Evolutionary conservation across 2,329 filamentous ascomycete species (phyloP), one percentile per base, ranked within the genome.

Genomic region (Pseudogymnoascus sp.): DNA sequence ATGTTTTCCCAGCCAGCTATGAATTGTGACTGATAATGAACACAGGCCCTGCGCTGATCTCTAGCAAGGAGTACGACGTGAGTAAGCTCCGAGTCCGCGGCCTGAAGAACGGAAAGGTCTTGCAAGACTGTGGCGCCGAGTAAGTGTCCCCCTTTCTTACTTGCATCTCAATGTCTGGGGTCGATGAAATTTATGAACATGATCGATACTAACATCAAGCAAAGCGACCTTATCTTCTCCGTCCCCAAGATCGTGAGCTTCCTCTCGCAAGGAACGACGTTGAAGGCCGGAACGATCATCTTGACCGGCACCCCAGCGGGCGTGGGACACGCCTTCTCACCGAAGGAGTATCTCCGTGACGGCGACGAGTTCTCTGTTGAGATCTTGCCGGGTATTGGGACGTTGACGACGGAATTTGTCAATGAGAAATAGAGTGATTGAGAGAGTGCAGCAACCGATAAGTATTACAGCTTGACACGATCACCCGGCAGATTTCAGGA

Each of bases 161-260:
- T 15, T 3, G 17, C 10, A 56, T 7, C 7, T 33, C 5, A 56
- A 33, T 35, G 50, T 33, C 29, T 10, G 17, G 10, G n/a, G 11
- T 21, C 6, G 29, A 56, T 33, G 11, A 21, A 7, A 1, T 56
- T 35, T 21, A 56, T 35, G 9, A 56, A 35, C 11, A 56, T 19
- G 15, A 60, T 44, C 38, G 59, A 31, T 26, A 60, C 33, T 60
- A 33, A 60, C 35, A 60, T n/a, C n/a, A 7, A n/a, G 2, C 5
- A 42, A 70, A 83, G 80, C 29, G 82, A 84, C 40, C 72, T 84
- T 15, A 83, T 84, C 63, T 84, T 84, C 69, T 77, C 72, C 21
- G 77, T 86, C 10, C 75, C 79, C 0, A 72, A 78, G 64, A 73
- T 79, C 29, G 71, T 81, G 19, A 68, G 69, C 5, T 76, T 77